Conservation (phyloP, 768 basidiomycete genomes). For the Galerina sulciceps region DNA sequence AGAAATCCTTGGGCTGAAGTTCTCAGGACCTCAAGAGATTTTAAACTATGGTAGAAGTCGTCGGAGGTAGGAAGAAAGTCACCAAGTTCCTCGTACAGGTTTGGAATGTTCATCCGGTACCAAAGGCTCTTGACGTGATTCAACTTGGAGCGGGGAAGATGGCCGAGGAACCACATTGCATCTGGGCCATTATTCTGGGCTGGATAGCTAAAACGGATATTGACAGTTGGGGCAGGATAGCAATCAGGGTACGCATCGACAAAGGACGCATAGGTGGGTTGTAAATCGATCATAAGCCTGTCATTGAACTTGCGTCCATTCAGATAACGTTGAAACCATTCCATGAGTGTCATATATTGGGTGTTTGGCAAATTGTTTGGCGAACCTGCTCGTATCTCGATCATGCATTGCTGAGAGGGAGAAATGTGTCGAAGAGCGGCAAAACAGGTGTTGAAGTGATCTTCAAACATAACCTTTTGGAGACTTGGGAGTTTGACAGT, state of each 20-base stretch:
- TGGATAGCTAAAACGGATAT: not conserved
- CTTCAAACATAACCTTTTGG: not conserved
- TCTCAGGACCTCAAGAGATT: not conserved
- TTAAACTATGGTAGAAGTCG: not conserved
- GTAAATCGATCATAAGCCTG: not conserved
- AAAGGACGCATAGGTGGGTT: not conserved
- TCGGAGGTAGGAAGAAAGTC: not conserved
- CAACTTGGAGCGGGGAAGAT: not conserved
- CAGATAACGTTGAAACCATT: not conserved
- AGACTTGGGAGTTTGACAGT: not conserved
- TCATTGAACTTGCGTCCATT: not conserved
- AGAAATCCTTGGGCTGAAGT: not conserved
- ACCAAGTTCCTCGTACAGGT: not conserved
- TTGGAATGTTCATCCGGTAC: not conserved
- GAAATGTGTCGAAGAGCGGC: not conserved
- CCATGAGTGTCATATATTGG: not conserved
- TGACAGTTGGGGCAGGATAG: not conserved
- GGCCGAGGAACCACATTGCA: not conserved
- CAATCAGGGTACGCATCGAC: not conserved
- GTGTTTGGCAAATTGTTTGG: not conserved
- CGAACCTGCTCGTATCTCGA: not conserved
- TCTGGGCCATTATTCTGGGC: not conserved
- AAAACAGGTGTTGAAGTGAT: not conserved
- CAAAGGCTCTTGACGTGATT: not conserved
- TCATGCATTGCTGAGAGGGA: not conserved